Evolutionary conservation across 176 grass and related monocot genomes (phyloP), one percentile per base, ranked within the genome.

Genomic region (Aegilops sharonensis): DNA sequence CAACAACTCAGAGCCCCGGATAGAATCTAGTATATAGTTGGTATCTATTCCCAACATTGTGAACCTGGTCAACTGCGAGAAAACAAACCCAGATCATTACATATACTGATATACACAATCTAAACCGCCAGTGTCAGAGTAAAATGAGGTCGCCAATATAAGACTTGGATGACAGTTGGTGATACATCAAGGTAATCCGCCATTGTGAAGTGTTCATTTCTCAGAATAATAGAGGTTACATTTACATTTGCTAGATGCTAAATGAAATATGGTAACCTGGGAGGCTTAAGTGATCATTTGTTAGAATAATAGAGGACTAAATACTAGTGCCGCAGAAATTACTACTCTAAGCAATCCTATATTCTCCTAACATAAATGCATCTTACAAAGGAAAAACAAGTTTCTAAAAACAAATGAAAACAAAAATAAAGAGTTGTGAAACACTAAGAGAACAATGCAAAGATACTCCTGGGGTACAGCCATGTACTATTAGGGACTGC

Each of bases 11-110:
- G 95, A 98, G 72, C 77, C 86, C 11, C 61, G 88, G 45, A 98
- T 68, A 66, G 75, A 81, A 85, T 95, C 89, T 36, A 93, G 57
- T 89, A 95, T 95, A 48, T 87, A 94, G 31, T 77, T 85, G 78
- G 65, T 79, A 37, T 90, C 85, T 42, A 87, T 39, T 11, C 74
- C 74, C 61, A 74, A 42, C 66, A 73, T 50, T 36, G 65, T 87
- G 63, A 94, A 90, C 82, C 65, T 45, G 43, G 66, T 78, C 85
- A 82, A 60, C 91, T 90, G 84, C n/a, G 9, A 87, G 85, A 83
- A 9, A 74, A 54, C 0, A 29, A 62, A 80, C 3, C 31, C 2
- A 57, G 21, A 56, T 66, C 12, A 78, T 57, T 61, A 35, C 3
- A 31, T 31, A 54, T 57, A 34, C 4, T 23, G 25, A 31, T 40